Conservation (phyloP, 2,329 filamentous ascomycete genomes). For the Helotiales sp. region DNA sequence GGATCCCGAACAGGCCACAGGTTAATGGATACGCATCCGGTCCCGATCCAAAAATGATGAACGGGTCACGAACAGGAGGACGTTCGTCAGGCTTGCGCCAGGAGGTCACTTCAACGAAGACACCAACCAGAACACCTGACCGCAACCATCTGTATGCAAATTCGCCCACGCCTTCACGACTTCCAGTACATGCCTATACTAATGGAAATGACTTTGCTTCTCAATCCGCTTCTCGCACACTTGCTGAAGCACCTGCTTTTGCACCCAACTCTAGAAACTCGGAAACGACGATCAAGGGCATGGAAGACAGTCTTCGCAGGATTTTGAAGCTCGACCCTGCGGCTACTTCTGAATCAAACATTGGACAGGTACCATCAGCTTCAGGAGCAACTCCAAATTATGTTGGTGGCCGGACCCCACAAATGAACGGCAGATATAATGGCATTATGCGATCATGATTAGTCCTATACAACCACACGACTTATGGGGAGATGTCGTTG, state of each 20-base stretch:
- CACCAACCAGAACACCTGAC: slow-evolving; percentile 38
- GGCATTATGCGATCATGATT: slow-evolving; percentile 37
- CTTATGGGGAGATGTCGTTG: slow-evolving; percentile 28
- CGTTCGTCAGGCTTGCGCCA: slow-evolving; percentile 43
- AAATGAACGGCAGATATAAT: slow-evolving; percentile 36
- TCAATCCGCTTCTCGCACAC: slow-evolving; percentile 24
- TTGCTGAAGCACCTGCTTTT: slow-evolving; percentile 27
- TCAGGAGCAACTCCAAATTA: slow-evolving; percentile 34
- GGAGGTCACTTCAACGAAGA: slow-evolving; percentile 41
- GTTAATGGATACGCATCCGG: slow-evolving; percentile 24
- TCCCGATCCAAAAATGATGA: slow-evolving; percentile 28
- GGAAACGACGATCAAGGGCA: slow-evolving; percentile 36
- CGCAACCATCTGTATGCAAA: slow-evolving; percentile 27
- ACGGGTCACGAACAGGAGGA: slow-evolving; percentile 26
- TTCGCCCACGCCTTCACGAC: slow-evolving; percentile 34
- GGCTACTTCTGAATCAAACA: slow-evolving; percentile 25
- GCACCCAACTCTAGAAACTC: slow-evolving; percentile 29
- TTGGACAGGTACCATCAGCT: slow-evolving; percentile 21
- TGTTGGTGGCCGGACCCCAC: slow-evolving; percentile 34
- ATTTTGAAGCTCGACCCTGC: slow-evolving; percentile 42
- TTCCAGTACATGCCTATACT: slow-evolving; percentile 28
- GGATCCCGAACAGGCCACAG: slow-evolving; percentile 20
- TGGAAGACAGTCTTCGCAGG: slow-evolving; percentile 44
- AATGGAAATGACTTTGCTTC: slow-evolving; percentile 20
- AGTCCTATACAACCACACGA: slow-evolving; percentile 23